phyloP scores from a whole-genome alignment of 805 yeast genomes.

The Scheffersomyces amazonensis region DNA sequence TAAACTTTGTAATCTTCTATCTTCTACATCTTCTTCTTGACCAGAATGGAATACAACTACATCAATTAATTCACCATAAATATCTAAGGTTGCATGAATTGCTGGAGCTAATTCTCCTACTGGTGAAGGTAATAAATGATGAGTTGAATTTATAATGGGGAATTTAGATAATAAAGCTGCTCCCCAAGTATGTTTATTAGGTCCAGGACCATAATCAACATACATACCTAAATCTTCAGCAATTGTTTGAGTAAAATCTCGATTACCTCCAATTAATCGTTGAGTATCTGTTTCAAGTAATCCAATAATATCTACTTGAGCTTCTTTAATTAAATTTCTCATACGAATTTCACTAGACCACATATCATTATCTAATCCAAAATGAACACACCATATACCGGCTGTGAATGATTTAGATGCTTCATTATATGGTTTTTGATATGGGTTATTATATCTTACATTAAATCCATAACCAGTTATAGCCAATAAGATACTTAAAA shows the following conservation, averaged over 20 bases:
- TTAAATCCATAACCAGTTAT: conserved; percentile 55
- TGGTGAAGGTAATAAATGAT: conserved; percentile 91
- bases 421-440: conserved; percentile 50
- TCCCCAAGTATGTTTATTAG: conserved; percentile 98
- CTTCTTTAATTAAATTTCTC: conserved; percentile 77
- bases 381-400: conserved; percentile 98
- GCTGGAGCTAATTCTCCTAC: conserved; percentile 99
- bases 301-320: conserved; percentile 90
- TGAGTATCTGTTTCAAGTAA: conserved; percentile 91
- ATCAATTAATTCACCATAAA: conserved; percentile 84
- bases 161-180: conserved; percentile 87
- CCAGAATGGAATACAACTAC: conserved; percentile 97
- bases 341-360: conserved; percentile 95
- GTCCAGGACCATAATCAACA: conserved; percentile 96
- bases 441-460: conserved; percentile 43
- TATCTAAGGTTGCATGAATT: conserved; percentile 90
- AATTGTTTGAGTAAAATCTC: conserved; percentile 86
- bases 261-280: conserved; percentile 89
- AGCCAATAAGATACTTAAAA: conserved; percentile 45
- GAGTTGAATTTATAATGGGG: conserved; percentile 88
- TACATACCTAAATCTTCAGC: conserved; percentile 95
- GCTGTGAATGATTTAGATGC: conserved; percentile 77
- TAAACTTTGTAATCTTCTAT: conserved; percentile 80
- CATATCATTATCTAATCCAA: conserved; percentile 95
- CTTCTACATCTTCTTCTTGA: conserved; percentile 96